A percentile compares a stretch with the other conserved stretches of the same genome.
Evolutionary conservation across 805 yeast species (phyloP).

Genomic region (Sporopachydermia lactativora): DNA sequence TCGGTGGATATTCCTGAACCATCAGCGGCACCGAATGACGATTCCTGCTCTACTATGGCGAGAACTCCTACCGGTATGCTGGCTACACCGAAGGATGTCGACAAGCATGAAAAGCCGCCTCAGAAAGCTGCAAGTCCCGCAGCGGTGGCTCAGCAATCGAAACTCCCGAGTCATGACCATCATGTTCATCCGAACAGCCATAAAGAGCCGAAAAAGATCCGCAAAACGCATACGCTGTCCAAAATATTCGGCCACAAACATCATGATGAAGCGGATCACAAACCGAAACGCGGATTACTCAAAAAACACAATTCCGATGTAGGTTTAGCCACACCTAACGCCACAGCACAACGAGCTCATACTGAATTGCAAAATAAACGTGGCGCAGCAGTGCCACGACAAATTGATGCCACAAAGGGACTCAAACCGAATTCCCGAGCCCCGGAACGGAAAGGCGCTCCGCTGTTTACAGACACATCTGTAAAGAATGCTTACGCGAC

Average conservation of each 20-base stretch:
- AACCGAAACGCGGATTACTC: neutral
- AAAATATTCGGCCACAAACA: neutral
- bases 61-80: no score
- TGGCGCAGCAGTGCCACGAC: neutral
- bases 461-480: neutral
- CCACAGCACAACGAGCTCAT: neutral
- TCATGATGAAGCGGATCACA: no score
- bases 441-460: neutral
- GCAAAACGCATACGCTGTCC: neutral
- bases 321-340: neutral
- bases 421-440: neutral
- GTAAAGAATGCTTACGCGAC: neutral
- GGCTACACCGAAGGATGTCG: no score
- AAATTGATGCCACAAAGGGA: neutral
- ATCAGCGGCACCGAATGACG: no score
- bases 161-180: no score
- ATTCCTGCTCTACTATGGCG: no score
- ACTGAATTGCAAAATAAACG: neutral
- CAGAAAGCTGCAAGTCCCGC: no score
- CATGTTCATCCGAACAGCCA: no score
- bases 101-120: no score
- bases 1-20: no score
- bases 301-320: neutral
- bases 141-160: no score
- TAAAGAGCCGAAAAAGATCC: neutral